A percentile compares a stretch with the other conserved stretches of the same genome.
Conservation (phyloP, 306 rosid species). For the Phaseolus lunatus region DNA sequence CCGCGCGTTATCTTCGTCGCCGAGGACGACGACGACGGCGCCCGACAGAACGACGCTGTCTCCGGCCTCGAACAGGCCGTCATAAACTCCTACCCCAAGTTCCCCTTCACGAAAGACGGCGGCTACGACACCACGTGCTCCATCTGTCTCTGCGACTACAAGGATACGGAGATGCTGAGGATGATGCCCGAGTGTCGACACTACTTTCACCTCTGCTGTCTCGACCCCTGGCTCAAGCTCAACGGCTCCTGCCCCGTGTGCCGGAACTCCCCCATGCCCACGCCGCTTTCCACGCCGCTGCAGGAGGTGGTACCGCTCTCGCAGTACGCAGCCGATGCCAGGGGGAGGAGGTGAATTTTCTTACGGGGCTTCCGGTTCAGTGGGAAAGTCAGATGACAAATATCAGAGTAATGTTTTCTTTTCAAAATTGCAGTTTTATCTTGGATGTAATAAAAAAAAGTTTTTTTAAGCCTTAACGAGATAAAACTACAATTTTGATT, state of each 20-base stretch:
- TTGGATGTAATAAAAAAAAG: not conserved
- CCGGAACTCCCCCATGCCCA: slow-evolving; percentile 90
- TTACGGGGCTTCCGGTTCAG: not conserved
- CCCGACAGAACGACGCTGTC: slow-evolving; percentile 30
- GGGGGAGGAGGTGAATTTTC: slow-evolving; percentile 58
- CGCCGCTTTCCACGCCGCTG: slow-evolving; percentile 85
- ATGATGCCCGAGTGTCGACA: slow-evolving; percentile 99
- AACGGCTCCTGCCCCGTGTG: slow-evolving; percentile 97
- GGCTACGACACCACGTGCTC: slow-evolving; percentile 60
- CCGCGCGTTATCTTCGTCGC: slow-evolving; percentile 86
- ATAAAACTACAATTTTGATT: not conserved
- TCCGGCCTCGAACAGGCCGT: slow-evolving; percentile 68
- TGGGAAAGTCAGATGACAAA: not conserved
- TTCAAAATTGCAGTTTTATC: not conserved
- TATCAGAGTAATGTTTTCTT: not conserved
- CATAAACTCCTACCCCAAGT: slow-evolving; percentile 84
- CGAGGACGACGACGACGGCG: slow-evolving; percentile 54
- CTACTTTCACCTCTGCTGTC: slow-evolving; percentile 76
- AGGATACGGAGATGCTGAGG: slow-evolving; percentile 84
- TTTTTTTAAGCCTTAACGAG: not conserved
- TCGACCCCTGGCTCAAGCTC: slow-evolving; percentile 91
- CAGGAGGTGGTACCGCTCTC: slow-evolving; percentile 91
- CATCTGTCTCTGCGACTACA: slow-evolving; percentile 84
- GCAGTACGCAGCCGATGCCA: slow-evolving; percentile 75
- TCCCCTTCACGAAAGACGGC: slow-evolving; percentile 51